Evolutionary conservation across 225 moss, liverwort and hornwort species (phyloP), one percentile per base, ranked within the genome.

Genomic region (Physcomitrium patens): DNA sequence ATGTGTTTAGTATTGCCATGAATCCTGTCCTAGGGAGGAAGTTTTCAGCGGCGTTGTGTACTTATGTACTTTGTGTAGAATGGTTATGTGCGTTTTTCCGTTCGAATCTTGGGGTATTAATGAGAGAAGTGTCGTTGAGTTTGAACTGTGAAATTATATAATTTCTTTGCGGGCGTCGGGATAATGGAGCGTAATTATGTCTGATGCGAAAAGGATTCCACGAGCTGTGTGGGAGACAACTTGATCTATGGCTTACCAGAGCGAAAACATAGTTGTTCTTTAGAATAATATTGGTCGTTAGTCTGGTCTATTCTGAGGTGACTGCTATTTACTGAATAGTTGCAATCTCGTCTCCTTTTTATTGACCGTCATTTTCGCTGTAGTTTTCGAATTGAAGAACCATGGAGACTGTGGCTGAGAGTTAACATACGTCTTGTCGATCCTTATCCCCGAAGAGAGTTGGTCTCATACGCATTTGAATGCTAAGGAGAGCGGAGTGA

Each of bases 401-500:
- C 12, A 7, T 49, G 46, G 63, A 20, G 27, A n/a, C 13, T 41
- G 53, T 53, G 2, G 50, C 18, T 46, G 12, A 41, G 44, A 56
- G 28, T 47, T 5, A 9, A 28, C 45, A 24, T 16, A 6, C 9
- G 44, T 60, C 47, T 44, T 49, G 18, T 61, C 43, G 44, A 44
- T 79, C 41, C 55, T 14, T 45, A 53, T 26, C 10, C 10, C 67
- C 20, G 12, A 49, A 49, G n/a, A 3, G 31, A 72, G 48, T 24
- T 53, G 3, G 61, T 44, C 10, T 46, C 42, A 73, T 76, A 87
- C 84, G 84, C 19, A 84, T 2, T 70, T 81, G 26, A 81, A 76
- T 84, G 7, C 66, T 81, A 43, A 79, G 79, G 53, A 84, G 57
- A 48, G 84, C 73, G 66, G 81, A 76, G 87, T 76, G 83, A 37